phyloP scores from a whole-genome alignment of 805 yeast genomes.

The Blastobotrys mokoenaii region DNA sequence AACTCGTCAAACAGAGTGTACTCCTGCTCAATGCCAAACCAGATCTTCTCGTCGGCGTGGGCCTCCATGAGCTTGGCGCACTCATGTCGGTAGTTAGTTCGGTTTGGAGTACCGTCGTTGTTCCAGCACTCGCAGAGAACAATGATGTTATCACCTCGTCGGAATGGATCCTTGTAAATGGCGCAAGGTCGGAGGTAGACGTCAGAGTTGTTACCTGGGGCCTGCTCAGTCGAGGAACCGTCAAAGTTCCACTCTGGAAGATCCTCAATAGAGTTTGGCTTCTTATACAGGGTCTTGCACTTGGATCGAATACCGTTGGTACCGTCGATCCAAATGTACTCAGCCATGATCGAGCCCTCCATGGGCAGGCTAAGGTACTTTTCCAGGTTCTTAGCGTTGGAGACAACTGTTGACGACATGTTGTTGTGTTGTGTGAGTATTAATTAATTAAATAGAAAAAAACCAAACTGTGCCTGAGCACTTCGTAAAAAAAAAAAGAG shows the following conservation, averaged over 20 bases:
- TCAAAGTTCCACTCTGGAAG: constrained; percentile 99
- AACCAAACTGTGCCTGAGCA: background rate
- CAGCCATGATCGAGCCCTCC: constrained; percentile 82
- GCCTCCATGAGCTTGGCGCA: constrained; percentile 92
- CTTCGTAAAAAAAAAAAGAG: background rate
- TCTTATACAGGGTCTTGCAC: constrained; percentile 74
- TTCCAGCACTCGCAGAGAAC: constrained; percentile 96
- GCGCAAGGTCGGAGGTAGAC: constrained; percentile 94
- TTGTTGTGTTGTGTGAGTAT: background rate
- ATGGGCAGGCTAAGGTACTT: constrained; percentile 82
- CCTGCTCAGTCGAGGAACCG: constrained; percentile 97
- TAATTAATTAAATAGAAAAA: background rate
- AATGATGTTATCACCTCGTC: constrained; percentile 93
- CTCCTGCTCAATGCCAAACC: constrained; percentile 99
- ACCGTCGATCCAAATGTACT: constrained; percentile 97
- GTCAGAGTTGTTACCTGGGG: constrained; percentile 97
- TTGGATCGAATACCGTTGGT: constrained; percentile 87
- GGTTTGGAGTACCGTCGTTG: constrained; percentile 98
- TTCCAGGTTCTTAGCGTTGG: constrained; percentile 35
- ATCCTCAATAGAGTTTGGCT: constrained; percentile 66
- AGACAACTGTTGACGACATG: constrained; percentile 17
- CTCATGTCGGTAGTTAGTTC: constrained; percentile 96
- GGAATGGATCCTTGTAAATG: constrained; percentile 91
- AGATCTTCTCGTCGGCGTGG: constrained; percentile 71
- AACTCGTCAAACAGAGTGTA: constrained; percentile 90